A percentile compares a stretch with the other conserved stretches of the same genome.
These are phyloP conservation scores for Tripterygium wilfordii DNA, from an alignment of 177 flowering plant species.

Conservation along the genomic window DNA sequence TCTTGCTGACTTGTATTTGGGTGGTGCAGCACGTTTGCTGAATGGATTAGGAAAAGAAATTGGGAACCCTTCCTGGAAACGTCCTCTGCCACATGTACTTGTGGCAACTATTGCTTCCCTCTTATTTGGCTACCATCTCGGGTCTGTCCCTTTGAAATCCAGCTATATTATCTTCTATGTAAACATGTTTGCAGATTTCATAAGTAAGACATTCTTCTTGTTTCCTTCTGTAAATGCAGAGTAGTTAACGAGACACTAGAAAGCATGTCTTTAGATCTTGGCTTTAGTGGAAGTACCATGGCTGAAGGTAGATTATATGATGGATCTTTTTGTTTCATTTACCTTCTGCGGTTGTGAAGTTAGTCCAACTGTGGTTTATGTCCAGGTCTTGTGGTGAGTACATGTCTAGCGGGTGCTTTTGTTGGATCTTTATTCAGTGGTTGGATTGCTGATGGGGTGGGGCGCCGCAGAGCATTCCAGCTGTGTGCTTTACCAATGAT, in stretches of 20 bases:
- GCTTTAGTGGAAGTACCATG: slow-evolving; percentile 44
- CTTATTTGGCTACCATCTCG: slow-evolving; percentile 47
- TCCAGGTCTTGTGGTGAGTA: slow-evolving; percentile 89
- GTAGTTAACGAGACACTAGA: slow-evolving; percentile 55
- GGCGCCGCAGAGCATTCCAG: slow-evolving; percentile 87
- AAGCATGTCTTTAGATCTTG: slow-evolving; percentile 48
- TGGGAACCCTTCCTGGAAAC: slow-evolving; percentile 36
- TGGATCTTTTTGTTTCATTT: neutral
- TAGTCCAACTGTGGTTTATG: slow-evolving; percentile 3
- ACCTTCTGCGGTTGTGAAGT: neutral
- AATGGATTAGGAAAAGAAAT: slow-evolving; percentile 22
- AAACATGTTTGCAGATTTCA: neutral
- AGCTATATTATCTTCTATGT: neutral
- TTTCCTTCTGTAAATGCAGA: slow-evolving; percentile 17
- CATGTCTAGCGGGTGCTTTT: slow-evolving; percentile 83
- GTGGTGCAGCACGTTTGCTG: slow-evolving; percentile 13
- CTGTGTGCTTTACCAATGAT: slow-evolving; percentile 88
- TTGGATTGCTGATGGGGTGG: slow-evolving; percentile 76
- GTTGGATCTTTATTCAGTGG: slow-evolving; percentile 80
- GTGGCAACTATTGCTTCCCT: slow-evolving; percentile 39
- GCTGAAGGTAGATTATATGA: slow-evolving; percentile 36
- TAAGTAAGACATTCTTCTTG: neutral
- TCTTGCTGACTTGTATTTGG: neutral
- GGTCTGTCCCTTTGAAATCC: slow-evolving; percentile 17
- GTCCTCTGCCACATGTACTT: slow-evolving; percentile 32